Base-by-base conservation (phyloP, 495 filamentous ascomycete genomes). In the Staphylotrichum tortipilum region DNA sequence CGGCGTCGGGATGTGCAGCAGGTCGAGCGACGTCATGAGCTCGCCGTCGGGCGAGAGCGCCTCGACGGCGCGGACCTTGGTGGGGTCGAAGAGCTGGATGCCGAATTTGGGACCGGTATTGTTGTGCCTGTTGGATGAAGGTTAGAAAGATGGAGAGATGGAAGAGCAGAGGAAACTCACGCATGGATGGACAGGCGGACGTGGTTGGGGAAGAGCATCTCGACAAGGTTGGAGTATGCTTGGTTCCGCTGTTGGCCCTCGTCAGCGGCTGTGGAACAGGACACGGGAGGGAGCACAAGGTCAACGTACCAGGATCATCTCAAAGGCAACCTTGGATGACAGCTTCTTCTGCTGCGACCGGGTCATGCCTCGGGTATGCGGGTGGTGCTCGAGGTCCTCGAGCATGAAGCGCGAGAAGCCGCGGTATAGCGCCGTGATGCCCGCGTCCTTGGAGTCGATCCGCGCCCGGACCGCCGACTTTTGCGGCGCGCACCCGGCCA, bases 371-470 rank as follows among this genome's bases (percentile, higher is more conserved):
- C 42, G 50, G 5, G 62, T 60, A 3, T 54, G 43, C 0, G 61
- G 57, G 39, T 66, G 62, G 17, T 56, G 47, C 39, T 64, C 59
- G 9, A 74, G 55, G 46, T 74, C 71, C 44, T 74, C 68, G 1
- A 72, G 58, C 71, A 74, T 73, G 39, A 74, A 74, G n/a, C 61
- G 56, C 12, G 68, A 67, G 36, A 73, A 68, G 2, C 71, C 70
- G 7, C 70, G 66, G 54, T 74, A 73, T 14, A 71, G 60, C 0
- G 67, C 67, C 3, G 71, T 51, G 17, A 62, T 58, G 2, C 60
- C 56, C 0, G 57, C 4, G 26, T 73, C 66, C 40, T 62, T 55
- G 6, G 50, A 56, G 3, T 68, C 59, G 30, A 74, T 71, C 31
- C 52, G 60, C 9, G 50, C 48, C 14, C 70, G 59, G 21, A 73